These are phyloP conservation scores for Huntiella omanensis DNA, from an alignment of 2,329 filamentous ascomycete species.

Conservation along the genomic window DNA sequence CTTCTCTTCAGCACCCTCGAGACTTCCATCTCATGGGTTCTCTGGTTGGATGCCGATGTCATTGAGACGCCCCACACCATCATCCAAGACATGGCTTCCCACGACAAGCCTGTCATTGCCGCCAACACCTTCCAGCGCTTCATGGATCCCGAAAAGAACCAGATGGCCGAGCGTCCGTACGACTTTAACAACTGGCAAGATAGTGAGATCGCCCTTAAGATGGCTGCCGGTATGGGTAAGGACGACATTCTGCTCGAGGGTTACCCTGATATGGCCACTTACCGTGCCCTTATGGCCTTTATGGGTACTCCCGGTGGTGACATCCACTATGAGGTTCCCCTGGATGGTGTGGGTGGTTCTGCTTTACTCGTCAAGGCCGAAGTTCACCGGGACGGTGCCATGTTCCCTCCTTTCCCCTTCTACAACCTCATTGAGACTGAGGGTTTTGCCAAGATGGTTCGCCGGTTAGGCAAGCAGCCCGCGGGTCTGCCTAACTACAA, in stretches of 20 bases:
- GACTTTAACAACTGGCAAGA: conserved; percentile 98
- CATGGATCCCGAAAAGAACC: conserved; percentile 47
- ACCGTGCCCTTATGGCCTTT: conserved; percentile 77
- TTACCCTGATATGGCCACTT: conserved; percentile 84
- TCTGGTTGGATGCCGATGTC: conserved; percentile 90
- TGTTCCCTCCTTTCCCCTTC: conserved; percentile 94
- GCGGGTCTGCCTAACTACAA: conserved; percentile 93
- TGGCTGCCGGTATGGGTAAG: conserved; percentile 63
- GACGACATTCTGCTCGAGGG: conserved; percentile 91
- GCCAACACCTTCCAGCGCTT: conserved; percentile 92
- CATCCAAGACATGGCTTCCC: conserved; percentile 76
- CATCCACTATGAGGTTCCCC: conserved; percentile 42
- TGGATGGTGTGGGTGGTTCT: conserved; percentile 89
- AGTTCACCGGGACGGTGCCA: conserved; percentile 89
- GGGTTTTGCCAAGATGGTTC: conserved; percentile 94
- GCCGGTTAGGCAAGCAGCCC: conserved; percentile 64
- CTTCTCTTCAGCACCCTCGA: conserved; percentile 89
- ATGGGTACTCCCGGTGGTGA: conserved; percentile 41
- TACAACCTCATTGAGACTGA: conserved; percentile 97
- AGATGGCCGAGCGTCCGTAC: conserved; percentile 63
- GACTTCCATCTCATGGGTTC: conserved; percentile 80
- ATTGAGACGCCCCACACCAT: conserved; percentile 68
- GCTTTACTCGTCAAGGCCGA: conserved; percentile 88
- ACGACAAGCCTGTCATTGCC: conserved; percentile 80
- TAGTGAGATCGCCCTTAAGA: conserved; percentile 54